Evolutionary conservation across 768 basidiomycete species (phyloP).

Genomic region (Trichaptum fuscoviolaceum): DNA sequence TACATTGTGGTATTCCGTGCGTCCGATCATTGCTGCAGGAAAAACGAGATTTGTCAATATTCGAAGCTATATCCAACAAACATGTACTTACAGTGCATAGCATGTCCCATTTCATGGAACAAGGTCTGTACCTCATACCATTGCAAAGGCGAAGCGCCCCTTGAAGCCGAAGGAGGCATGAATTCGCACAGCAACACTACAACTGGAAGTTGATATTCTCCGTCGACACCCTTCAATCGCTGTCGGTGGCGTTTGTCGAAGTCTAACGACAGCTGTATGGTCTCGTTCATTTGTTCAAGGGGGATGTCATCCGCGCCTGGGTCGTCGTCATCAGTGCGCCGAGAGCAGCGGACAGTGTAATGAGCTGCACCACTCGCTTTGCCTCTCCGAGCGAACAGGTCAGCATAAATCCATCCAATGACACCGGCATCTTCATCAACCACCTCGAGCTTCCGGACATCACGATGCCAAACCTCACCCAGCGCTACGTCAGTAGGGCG

Average conservation of each 20-base stretch:
- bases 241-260: conserved; percentile 64
- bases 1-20: conserved; percentile 96
- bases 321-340: conserved; percentile 91
- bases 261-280: conserved; percentile 40
- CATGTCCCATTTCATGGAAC: conserved; percentile 99
- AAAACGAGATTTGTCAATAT: conserved; percentile 7
- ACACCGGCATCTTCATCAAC: conserved; percentile 83
- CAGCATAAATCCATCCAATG: conserved; percentile 93
- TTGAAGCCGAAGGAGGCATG: conserved; percentile 49
- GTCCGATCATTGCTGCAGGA: conserved; percentile 89
- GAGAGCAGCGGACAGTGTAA: conserved; percentile 93
- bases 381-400: conserved; percentile 78
- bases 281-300: conserved; percentile 30
- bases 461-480: conserved; percentile 86
- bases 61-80: conserved; percentile 1
- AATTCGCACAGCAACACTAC: conserved; percentile 93
- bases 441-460: conserved; percentile 90
- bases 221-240: conserved; percentile 53
- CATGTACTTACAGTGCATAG: conserved; percentile 89
- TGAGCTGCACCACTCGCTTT: conserved; percentile 93
- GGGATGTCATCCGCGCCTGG: conserved; percentile 50
- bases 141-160: conserved; percentile 67
- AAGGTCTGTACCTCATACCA: conserved; percentile 95
- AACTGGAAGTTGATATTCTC: conserved; percentile 81
- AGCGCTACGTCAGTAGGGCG: conserved; percentile 60